These are phyloP conservation scores for Verticillium longisporum DNA, from an alignment of 2,329 filamentous ascomycete genomes.

Conservation along the genomic window DNA sequence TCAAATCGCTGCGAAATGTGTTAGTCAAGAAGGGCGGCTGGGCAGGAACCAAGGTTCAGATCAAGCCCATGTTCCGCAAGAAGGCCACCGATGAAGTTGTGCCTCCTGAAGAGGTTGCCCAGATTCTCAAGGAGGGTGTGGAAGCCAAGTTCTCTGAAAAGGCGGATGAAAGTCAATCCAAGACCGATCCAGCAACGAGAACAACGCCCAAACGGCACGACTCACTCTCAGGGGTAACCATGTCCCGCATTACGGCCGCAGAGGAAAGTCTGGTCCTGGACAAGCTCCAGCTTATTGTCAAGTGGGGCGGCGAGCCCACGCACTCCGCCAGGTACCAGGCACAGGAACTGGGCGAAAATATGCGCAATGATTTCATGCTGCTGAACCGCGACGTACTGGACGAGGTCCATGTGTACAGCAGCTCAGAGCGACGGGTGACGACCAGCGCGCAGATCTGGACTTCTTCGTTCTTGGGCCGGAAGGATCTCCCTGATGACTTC, in stretches of 20 bases:
- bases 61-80: slow-evolving; percentile 98
- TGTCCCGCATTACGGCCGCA: slow-evolving; percentile 88
- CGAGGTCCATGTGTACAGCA: slow-evolving; percentile 91
- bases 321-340: slow-evolving; percentile 95
- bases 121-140: slow-evolving; percentile 22
- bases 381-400: slow-evolving; percentile 90
- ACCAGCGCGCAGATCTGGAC: slow-evolving; percentile 97
- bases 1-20: slow-evolving; percentile 79
- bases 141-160: slow-evolving; percentile 15
- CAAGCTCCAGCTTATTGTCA: slow-evolving; percentile 95
- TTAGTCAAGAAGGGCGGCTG: slow-evolving; percentile 88
- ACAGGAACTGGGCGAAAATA: slow-evolving; percentile 89
- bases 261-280: slow-evolving; percentile 92
- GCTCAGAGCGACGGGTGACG: slow-evolving; percentile 88
- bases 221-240: slow-evolving; percentile 81
- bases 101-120: slow-evolving; percentile 26
- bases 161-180: slow-evolving; percentile 5
- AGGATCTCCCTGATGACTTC: slow-evolving; percentile 77
- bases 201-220: slow-evolving; percentile 61
- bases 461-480: slow-evolving; percentile 77
- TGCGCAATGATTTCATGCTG: slow-evolving; percentile 88
- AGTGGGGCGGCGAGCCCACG: slow-evolving; percentile 97
- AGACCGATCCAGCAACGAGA: slow-evolving; percentile 15
- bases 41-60: slow-evolving; percentile 96
- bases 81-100: slow-evolving; percentile 57